Conservation (phyloP, 2,329 filamentous ascomycete genomes). For the Colletotrichum truncatum region DNA sequence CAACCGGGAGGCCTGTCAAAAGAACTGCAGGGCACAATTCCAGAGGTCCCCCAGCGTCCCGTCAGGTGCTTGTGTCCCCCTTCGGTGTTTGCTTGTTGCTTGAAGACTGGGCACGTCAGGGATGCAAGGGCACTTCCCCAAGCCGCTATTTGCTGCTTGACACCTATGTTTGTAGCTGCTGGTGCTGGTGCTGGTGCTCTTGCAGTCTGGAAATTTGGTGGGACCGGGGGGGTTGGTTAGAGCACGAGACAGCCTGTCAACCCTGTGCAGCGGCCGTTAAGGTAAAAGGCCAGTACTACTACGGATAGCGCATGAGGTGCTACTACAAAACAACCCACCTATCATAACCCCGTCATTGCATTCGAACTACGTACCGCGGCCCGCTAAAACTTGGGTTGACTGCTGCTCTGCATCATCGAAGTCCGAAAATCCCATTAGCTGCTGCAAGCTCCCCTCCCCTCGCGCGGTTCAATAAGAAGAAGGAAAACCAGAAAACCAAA, state of each 20-base stretch:
- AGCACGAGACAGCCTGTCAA: background rate
- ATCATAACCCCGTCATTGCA: background rate
- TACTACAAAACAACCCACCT: background rate
- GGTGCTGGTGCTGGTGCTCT: background rate
- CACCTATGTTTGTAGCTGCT: background rate
- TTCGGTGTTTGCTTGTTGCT: slow-evolving; percentile 2
- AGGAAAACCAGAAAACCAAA: background rate
- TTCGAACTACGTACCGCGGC: background rate
- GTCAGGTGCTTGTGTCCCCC: background rate
- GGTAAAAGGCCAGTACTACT: too few relatives aligned
- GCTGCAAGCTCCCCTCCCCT: background rate
- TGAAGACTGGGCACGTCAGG: slow-evolving; percentile 21
- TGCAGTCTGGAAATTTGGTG: background rate
- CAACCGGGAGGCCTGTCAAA: background rate
- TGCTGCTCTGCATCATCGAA: slow-evolving; percentile 27
- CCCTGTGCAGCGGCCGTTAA: background rate
- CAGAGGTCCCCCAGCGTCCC: background rate
- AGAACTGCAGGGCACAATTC: slow-evolving; percentile 4
- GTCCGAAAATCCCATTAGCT: slow-evolving; percentile 11
- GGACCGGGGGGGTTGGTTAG: background rate
- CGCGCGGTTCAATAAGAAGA: background rate
- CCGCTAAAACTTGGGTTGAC: slow-evolving; percentile 1
- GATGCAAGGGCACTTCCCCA: slow-evolving; percentile 20
- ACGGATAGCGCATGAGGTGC: background rate
- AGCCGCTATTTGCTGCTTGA: background rate